These are phyloP conservation scores for Ceriops tagal DNA, from an alignment of 345 rosid genomes.

Conservation along the genomic window DNA sequence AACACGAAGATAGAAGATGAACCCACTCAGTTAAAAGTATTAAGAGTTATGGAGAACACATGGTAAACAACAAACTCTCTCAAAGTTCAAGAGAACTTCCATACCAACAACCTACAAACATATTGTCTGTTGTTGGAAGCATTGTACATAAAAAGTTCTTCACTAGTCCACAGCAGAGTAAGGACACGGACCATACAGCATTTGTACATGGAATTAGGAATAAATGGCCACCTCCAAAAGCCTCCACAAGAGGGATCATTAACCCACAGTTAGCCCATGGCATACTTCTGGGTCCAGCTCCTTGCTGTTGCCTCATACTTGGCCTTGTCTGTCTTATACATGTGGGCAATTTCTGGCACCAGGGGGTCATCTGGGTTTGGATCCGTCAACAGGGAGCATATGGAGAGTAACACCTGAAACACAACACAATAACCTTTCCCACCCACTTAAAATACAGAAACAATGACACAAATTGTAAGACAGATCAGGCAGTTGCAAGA, in stretches of 20 bases:
- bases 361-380: conserved; percentile 28
- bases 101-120: conserved; percentile 6
- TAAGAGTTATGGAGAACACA: too few relatives aligned
- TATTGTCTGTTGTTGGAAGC: background rate
- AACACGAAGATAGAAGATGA: too few relatives aligned
- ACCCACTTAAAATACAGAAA: conserved; percentile 20
- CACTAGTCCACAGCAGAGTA: conserved; percentile 4
- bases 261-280: conserved; percentile 19
- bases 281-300: conserved; percentile 38
- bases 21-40: too few relatives aligned
- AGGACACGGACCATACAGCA: background rate
- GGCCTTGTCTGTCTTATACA: conserved; percentile 28
- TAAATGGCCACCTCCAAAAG: background rate
- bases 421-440: conserved; percentile 20
- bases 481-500: too few relatives aligned
- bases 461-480: background rate
- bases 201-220: conserved; percentile 7
- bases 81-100: background rate
- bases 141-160: background rate
- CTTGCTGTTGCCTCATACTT: conserved; percentile 30
- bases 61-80: background rate
- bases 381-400: conserved; percentile 29
- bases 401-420: conserved; percentile 26
- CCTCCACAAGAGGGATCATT: background rate
- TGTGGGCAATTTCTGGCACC: conserved; percentile 31